phyloP scores from a whole-genome alignment of 306 rosid species.

The Herpetospermum pedunculosum region DNA sequence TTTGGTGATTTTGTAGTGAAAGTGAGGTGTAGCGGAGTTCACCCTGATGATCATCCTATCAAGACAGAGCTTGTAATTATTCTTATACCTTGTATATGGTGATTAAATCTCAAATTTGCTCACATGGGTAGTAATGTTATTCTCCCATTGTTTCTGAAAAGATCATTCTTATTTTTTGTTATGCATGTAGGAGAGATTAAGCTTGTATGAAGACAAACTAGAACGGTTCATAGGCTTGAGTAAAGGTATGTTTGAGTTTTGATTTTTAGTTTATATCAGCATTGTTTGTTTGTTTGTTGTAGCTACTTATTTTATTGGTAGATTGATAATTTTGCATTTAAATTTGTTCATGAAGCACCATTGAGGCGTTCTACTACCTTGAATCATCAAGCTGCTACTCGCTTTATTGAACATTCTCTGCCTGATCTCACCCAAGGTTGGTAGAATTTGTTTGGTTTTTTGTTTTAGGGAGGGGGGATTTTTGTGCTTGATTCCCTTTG shows the following conservation, averaged over 20 bases:
- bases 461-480: not conserved
- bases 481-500: conserved; percentile 5
- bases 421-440: conserved; percentile 79
- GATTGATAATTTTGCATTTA: conserved; percentile 10
- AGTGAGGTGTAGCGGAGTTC: conserved; percentile 61
- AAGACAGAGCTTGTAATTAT: conserved; percentile 74
- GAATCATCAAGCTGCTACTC: conserved; percentile 77
- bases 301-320: not conserved
- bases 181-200: conserved; percentile 55
- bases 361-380: conserved; percentile 73
- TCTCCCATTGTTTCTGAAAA: not conserved
- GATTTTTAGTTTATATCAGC: not conserved
- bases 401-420: conserved; percentile 77
- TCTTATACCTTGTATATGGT: conserved; percentile 11
- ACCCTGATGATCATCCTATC: conserved; percentile 63
- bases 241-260: conserved; percentile 34
- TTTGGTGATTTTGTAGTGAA: conserved; percentile 44
- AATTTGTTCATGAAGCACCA: conserved; percentile 61
- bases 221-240: conserved; percentile 41
- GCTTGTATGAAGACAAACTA: conserved; percentile 54
- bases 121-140: not conserved
- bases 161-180: not conserved
- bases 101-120: not conserved
- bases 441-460: conserved; percentile 16
- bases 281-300: not conserved